Evolutionary conservation across 1,284 basidiomycete species (phyloP).

Genomic region (Inonotus hispidus): DNA sequence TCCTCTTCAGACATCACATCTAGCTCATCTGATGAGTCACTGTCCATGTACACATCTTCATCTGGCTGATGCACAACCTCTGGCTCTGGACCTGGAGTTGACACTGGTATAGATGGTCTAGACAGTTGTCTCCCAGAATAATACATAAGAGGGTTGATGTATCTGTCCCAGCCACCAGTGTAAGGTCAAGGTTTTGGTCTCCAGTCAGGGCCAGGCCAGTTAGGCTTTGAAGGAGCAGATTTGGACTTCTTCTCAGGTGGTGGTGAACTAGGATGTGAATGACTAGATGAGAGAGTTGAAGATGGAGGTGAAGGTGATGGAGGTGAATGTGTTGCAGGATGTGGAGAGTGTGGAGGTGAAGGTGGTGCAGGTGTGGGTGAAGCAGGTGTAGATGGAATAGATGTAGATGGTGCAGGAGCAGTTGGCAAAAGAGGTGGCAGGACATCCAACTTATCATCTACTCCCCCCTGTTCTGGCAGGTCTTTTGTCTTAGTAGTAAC

Average conservation of each 20-base stretch:
- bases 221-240: neutral
- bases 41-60: neutral
- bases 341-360: neutral
- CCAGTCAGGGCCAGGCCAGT: no score
- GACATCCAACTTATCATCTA: neutral
- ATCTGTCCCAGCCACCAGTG: no score
- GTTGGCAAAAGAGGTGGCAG: neutral
- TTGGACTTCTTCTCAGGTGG: neutral
- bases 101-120: no score
- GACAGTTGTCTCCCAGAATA: no score
- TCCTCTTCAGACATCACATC: neutral
- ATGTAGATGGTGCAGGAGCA: neutral
- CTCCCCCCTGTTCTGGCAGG: neutral
- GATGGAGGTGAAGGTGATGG: neutral
- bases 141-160: no score
- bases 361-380: neutral
- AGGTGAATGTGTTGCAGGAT: neutral
- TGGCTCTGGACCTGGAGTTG: neutral
- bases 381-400: neutral
- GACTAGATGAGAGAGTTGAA: neutral
- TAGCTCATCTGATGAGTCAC: neutral
- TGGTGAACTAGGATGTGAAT: neutral
- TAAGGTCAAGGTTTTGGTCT: no score
- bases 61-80: neutral
- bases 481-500: neutral